These are phyloP conservation scores for Apiospora koreana DNA, from an alignment of 2,329 filamentous ascomycete species.

Conservation along the genomic window DNA sequence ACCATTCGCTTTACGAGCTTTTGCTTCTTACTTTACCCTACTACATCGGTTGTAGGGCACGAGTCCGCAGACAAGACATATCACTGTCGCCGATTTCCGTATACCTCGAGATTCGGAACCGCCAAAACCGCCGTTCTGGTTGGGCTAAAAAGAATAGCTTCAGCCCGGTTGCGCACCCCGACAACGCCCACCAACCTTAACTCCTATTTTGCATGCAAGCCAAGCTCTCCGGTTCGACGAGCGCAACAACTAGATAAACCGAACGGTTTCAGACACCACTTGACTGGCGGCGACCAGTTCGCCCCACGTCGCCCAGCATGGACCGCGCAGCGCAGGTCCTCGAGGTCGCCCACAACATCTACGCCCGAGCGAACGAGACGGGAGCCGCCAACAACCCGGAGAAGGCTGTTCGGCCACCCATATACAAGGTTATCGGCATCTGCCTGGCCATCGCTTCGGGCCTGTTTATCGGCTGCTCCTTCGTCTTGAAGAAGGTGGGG, in stretches of 20 bases:
- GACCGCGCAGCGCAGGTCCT: conserved; percentile 38
- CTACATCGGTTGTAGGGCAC: background rate
- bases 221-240: background rate
- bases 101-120: background rate
- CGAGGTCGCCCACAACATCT: conserved; percentile 35
- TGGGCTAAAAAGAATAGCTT: background rate
- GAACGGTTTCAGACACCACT: background rate
- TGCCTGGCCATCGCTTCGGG: conserved; percentile 84
- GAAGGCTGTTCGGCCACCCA: conserved; percentile 41
- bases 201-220: background rate
- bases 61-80: background rate
- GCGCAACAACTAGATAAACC: background rate
- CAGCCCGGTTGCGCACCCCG: background rate
- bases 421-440: conserved; percentile 87
- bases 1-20: background rate
- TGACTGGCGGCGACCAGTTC: conserved; percentile 10
- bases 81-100: background rate
- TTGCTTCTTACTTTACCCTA: background rate
- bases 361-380: conserved; percentile 43
- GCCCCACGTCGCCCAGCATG: conserved; percentile 32
- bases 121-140: background rate
- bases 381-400: conserved; percentile 24
- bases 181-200: background rate
- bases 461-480: conserved; percentile 90
- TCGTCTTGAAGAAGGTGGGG: conserved; percentile 93